phyloP scores from a whole-genome alignment of 257 asterid species.

The Pogostemon cablin region DNA sequence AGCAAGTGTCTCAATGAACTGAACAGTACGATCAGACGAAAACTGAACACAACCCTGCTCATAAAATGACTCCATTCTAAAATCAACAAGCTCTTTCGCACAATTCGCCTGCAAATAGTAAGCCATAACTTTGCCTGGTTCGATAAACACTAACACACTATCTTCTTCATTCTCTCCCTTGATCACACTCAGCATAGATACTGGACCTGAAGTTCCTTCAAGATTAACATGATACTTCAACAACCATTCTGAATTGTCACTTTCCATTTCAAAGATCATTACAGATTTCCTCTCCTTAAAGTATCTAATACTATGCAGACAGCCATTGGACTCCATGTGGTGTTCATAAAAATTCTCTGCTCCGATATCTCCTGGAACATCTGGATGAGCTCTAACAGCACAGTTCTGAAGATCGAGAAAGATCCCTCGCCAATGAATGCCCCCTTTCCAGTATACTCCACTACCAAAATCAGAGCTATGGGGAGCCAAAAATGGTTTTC shows the following conservation, averaged over 20 bases:
- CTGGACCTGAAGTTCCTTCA: slow-evolving; percentile 4
- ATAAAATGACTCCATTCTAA: slow-evolving; percentile 28
- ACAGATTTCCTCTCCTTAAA: slow-evolving; percentile 24
- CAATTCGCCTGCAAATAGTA: slow-evolving; percentile 18
- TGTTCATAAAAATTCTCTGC: neutral
- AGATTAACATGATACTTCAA: slow-evolving; percentile 31
- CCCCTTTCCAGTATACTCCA: slow-evolving; percentile 39
- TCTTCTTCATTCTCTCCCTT: slow-evolving; percentile 41
- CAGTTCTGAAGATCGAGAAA: slow-evolving; percentile 30
- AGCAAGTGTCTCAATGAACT: slow-evolving; percentile 32
- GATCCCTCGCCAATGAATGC: slow-evolving; percentile 42
- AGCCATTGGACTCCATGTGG: slow-evolving; percentile 34
- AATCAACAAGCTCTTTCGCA: slow-evolving; percentile 25
- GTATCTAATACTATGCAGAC: slow-evolving; percentile 30
- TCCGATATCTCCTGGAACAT: slow-evolving; percentile 9
- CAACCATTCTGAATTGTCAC: slow-evolving; percentile 31
- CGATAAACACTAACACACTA: slow-evolving; percentile 29
- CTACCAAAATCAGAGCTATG: slow-evolving; percentile 19
- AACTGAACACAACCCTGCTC: slow-evolving; percentile 16
- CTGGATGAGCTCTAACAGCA: slow-evolving; percentile 35
- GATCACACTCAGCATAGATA: slow-evolving; percentile 33
- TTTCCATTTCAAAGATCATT: slow-evolving; percentile 37
- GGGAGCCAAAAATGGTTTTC: slow-evolving; percentile 35
- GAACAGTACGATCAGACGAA: slow-evolving; percentile 17
- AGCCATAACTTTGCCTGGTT: slow-evolving; percentile 30